phyloP scores from a whole-genome alignment of 768 basidiomycete species.

The Boletus speciosus region DNA sequence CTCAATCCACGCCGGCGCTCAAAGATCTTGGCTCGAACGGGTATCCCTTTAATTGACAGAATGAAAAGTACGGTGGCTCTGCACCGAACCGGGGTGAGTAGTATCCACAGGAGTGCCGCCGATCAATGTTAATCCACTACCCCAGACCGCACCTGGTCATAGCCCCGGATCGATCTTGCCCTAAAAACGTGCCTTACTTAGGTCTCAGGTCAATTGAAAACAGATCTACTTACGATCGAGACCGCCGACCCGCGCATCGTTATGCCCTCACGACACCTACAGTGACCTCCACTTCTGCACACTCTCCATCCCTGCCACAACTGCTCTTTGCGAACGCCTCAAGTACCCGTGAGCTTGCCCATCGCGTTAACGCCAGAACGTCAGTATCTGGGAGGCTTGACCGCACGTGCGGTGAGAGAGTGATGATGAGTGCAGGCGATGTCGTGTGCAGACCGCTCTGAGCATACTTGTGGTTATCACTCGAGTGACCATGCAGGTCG shows the following conservation, averaged over 20 bases:
- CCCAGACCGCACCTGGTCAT: not conserved
- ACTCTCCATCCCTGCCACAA: constrained; percentile 25
- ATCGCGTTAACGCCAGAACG: constrained; percentile 66
- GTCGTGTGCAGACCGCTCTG: constrained; percentile 2
- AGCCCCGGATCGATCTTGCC: not conserved
- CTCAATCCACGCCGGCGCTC: not conserved
- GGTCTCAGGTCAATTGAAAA: not conserved
- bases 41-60: constrained; percentile 9
- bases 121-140: constrained; percentile 9
- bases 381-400: constrained; percentile 66
- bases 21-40: not conserved
- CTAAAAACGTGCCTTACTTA: not conserved
- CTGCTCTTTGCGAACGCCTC: constrained; percentile 45
- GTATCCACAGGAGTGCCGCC: constrained; percentile 12
- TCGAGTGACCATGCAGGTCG: not conserved
- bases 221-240: constrained; percentile 9
- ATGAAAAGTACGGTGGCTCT: not conserved
- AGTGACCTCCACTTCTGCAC: constrained; percentile 59
- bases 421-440: constrained; percentile 59
- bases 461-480: constrained; percentile 5
- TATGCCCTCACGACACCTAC: constrained; percentile 69
- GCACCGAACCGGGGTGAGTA: constrained; percentile 2
- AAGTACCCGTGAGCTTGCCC: constrained; percentile 69
- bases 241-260: constrained; percentile 1
- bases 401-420: constrained; percentile 75